Evolutionary conservation across 257 asterid genomes (phyloP).

Genomic region (Salvia splendens): DNA sequence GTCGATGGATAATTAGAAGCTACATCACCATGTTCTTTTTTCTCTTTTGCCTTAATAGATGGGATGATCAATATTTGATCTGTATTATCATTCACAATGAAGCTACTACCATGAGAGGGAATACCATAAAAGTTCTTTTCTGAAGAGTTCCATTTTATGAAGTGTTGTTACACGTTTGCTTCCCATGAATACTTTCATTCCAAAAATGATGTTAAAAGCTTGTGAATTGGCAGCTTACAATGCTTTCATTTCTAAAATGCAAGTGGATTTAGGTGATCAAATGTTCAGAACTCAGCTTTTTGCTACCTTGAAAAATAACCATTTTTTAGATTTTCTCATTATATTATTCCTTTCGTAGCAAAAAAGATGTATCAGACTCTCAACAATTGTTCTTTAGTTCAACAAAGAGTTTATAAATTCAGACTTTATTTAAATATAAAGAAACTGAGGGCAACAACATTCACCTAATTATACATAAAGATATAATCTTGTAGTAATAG

Average conservation of each 20-base stretch:
- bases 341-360: too few relatives aligned
- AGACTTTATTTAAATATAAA: constrained; percentile 20
- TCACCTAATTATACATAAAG: constrained; percentile 30
- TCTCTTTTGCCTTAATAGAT: constrained; percentile 2
- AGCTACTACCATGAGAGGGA: constrained; percentile 13
- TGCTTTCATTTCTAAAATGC: too few relatives aligned
- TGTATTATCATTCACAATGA: neutral
- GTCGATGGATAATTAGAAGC: constrained; percentile 40
- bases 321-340: too few relatives aligned
- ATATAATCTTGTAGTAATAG: constrained; percentile 5
- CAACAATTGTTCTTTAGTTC: neutral
- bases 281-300: too few relatives aligned
- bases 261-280: too few relatives aligned
- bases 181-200: neutral
- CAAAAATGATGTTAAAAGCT: neutral
- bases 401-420: neutral
- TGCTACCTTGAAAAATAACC: too few relatives aligned
- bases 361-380: too few relatives aligned
- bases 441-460: constrained; percentile 5
- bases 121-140: neutral
- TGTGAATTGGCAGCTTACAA: neutral
- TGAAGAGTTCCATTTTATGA: neutral
- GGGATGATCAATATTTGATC: constrained; percentile 24
- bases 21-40: neutral
- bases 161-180: neutral